Evolutionary conservation across 176 grass and related monocot genomes (phyloP).

Genomic region (Phoenix roebelenii): DNA sequence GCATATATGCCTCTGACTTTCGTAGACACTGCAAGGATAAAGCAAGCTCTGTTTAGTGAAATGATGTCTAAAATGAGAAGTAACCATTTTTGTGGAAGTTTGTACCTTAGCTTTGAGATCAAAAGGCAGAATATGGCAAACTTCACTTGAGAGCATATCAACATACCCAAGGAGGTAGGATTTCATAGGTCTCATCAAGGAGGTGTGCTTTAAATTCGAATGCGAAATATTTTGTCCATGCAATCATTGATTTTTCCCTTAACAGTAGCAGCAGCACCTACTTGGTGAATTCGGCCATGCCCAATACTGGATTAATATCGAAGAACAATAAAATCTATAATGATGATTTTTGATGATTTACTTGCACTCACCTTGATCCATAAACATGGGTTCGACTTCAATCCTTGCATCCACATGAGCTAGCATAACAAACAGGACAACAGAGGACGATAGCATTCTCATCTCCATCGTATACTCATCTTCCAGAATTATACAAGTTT

Average conservation of each 20-base stretch:
- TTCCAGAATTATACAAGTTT: neutral
- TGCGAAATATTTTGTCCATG: too few relatives aligned
- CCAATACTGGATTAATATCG: neutral
- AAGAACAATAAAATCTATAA: too few relatives aligned
- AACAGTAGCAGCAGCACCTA: neutral
- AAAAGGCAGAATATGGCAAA: constrained; percentile 3
- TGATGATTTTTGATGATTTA: too few relatives aligned
- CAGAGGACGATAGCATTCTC: neutral
- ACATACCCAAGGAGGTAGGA: neutral
- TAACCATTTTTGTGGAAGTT: neutral
- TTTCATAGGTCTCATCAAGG: too few relatives aligned
- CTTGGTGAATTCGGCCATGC: neutral
- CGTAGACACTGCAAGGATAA: neutral
- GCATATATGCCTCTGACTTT: neutral
- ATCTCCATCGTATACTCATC: neutral
- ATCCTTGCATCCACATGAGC: neutral
- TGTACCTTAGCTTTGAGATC: neutral
- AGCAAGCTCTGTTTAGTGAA: neutral
- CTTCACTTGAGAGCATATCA: neutral
- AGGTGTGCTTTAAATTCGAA: too few relatives aligned
- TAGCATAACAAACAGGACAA: neutral
- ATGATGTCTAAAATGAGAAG: too few relatives aligned
- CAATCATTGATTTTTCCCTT: neutral
- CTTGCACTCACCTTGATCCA: too few relatives aligned
- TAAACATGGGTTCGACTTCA: too few relatives aligned